Conservation (phyloP, 257 asterid species). For the Leptodermis oblonga region DNA sequence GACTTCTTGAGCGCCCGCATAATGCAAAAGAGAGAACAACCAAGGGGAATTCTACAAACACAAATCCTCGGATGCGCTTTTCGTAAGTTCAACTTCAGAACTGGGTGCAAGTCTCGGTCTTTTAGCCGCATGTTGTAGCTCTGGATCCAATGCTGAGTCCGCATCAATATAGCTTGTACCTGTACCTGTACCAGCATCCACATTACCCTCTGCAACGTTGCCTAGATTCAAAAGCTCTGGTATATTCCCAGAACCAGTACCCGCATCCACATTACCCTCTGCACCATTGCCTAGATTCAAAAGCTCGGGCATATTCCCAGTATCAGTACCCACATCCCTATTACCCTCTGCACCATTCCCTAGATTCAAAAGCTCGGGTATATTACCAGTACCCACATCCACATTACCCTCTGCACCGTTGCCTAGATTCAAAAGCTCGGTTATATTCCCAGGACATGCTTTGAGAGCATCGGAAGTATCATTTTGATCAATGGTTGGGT, state of each 20-base stretch:
- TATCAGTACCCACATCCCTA: not conserved
- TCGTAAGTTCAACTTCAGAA: conserved; percentile 30
- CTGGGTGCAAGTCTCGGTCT: conserved; percentile 39
- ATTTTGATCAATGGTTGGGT: conserved; percentile 17
- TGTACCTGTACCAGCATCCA: no score
- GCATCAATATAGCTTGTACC: not conserved
- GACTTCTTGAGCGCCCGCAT: not conserved
- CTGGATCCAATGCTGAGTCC: conserved; percentile 25
- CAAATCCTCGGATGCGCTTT: conserved; percentile 32
- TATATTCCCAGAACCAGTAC: conserved; percentile 3
- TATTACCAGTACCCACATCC: not conserved
- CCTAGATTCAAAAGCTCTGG: conserved; percentile 21
- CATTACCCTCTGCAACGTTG: conserved; percentile 2
- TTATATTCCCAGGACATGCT: conserved; percentile 16
- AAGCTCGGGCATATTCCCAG: no score
- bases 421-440: conserved; percentile 21
- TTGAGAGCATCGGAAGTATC: conserved; percentile 12
- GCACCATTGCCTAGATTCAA: not conserved
- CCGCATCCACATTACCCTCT: not conserved
- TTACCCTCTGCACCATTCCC: not conserved
- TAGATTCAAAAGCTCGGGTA: no score
- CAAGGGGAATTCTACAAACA: conserved; percentile 29
- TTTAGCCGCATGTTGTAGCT: conserved; percentile 44
- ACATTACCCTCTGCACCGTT: conserved; percentile 8
- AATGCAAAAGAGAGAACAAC: not conserved